Base-by-base conservation (phyloP, 1,139 yeast genomes). In the Hyphopichia buzzinii region DNA sequence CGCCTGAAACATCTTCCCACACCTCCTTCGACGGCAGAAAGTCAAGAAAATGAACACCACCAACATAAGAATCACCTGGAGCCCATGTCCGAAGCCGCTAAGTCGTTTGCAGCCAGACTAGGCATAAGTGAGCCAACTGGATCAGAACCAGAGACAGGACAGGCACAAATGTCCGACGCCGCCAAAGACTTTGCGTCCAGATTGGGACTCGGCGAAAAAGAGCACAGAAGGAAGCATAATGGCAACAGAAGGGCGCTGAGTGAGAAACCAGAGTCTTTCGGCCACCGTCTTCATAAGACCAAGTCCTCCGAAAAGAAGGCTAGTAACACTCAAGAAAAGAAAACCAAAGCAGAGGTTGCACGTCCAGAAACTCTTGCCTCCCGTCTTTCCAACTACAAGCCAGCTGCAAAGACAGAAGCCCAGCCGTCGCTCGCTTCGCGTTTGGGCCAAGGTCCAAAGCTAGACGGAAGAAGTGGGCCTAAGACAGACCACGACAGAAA, bases 11-110 rank as follows among this genome's bases (percentile, higher is more conserved):
- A 21, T 8, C 31, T 32, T 13, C 41, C 37, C 10, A 26, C 40
- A 24, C 40, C 40, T n/a, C 40, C 40, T 5, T 8, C 26, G 6
- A 37, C 37, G 17, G 38, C 23, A 19, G 23, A 19, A 19, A 19
- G 23, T 19, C 23, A 10, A 19, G 23, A 38, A 43, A 14, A n/a
- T n/a, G n/a, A n/a, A n/a, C n/a, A n/a, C n/a, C n/a, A n/a, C n/a
- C n/a, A n/a, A n/a, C n/a, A n/a, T n/a, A n/a, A n/a, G n/a, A n/a
- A n/a, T n/a, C n/a, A n/a, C n/a, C n/a, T n/a, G n/a, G 50, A 50
- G 1, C 58, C 62, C 5, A 49, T 54, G 57, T 44, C 61, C 0
- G 51, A 50, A 2, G 64, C 66, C 3, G 65, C 55, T 2, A 46
- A 40, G 29, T 47, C 56, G 8, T 48, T 61, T 31, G 66, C 67